A percentile compares a stretch with the other conserved stretches of the same genome.
Conservation (phyloP, 306 rosid species). For the Dalbergia oliveri region DNA sequence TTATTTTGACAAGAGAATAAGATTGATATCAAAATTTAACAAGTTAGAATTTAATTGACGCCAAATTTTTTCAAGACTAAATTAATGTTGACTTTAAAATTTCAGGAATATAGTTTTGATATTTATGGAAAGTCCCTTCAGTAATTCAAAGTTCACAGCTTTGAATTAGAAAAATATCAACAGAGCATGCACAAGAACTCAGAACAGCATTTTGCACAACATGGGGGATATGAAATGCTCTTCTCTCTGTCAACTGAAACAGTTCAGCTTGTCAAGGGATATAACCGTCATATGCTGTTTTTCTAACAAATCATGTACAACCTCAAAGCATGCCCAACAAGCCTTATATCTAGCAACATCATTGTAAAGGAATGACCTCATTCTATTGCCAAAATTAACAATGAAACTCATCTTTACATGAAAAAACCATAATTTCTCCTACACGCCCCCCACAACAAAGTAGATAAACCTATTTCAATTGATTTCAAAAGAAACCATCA, state of each 20-base stretch:
- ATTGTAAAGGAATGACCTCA: slow-evolving; percentile 64
- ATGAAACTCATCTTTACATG: slow-evolving; percentile 54
- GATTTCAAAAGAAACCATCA: slow-evolving; percentile 40
- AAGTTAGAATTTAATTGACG: neutral
- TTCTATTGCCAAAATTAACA: slow-evolving; percentile 65
- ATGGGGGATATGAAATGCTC: slow-evolving; percentile 11
- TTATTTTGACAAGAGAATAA: too few species aligned
- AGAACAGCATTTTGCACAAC: slow-evolving; percentile 37
- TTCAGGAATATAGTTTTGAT: neutral
- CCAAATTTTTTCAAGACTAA: too few species aligned
- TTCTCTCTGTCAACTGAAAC: slow-evolving; percentile 37
- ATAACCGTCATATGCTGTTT: slow-evolving; percentile 35
- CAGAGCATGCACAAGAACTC: slow-evolving; percentile 10
- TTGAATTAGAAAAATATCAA: neutral
- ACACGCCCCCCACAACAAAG: slow-evolving; percentile 42
- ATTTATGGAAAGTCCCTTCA: neutral
- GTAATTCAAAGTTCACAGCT: neutral
- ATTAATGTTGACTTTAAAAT: too few species aligned
- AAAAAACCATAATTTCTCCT: slow-evolving; percentile 40
- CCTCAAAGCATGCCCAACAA: slow-evolving; percentile 66
- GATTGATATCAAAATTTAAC: too few species aligned
- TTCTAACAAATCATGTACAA: slow-evolving; percentile 60
- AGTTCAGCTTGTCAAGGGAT: slow-evolving; percentile 29
- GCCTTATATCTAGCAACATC: slow-evolving; percentile 63
- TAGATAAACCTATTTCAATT: slow-evolving; percentile 32